Evolutionary conservation across 441 rosid species (phyloP), one percentile per base, ranked within the genome.

Genomic region (Croton setiger): DNA sequence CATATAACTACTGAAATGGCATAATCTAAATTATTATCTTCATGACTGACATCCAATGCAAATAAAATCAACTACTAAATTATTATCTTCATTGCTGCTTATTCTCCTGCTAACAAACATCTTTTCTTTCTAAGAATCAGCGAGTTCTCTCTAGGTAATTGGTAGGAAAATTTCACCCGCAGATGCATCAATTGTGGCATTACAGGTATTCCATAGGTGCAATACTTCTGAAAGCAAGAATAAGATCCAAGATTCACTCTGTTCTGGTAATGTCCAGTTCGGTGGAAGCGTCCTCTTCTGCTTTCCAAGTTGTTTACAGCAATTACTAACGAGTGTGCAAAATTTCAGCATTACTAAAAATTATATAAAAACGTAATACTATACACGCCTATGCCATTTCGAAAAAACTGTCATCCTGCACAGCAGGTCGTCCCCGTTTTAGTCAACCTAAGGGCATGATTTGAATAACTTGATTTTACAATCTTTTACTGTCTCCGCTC

Each of bases 41-140:
- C 89, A 85, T 18, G 70, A 70, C 55, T 69, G 83, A 69, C 86
- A 85, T 58, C 89, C 86, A 44, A 75, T 68, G 70, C 86, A 83
- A 47, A 83, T 77, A 69, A 87, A 73, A 75, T 87, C 89, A 64
- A 82, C 85, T 1, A 56, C 83, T 55, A 85, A 61, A 63, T 64
- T 53, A 23, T 49, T 39, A 59, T 64, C 69, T 66, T 63, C 73
- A 33, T 43, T 10, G 23, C 35, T 74, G 27, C 14, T 21, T 58
- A 84, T 49, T 76, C 89, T 82, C 74, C 81, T 57, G 74, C 88
- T 82, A 64, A 87, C 55, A 72, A 87, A 83, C 87, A 83, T 82
- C 64, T 72, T 79, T 64, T 79, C 92, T 47, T 75, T 73, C 72
- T 79, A 82, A 20, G 74, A 66, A 52, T 83, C 87, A 21, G 51